phyloP scores from a whole-genome alignment of 768 basidiomycete species.

The Lactifluus subvellereus region DNA sequence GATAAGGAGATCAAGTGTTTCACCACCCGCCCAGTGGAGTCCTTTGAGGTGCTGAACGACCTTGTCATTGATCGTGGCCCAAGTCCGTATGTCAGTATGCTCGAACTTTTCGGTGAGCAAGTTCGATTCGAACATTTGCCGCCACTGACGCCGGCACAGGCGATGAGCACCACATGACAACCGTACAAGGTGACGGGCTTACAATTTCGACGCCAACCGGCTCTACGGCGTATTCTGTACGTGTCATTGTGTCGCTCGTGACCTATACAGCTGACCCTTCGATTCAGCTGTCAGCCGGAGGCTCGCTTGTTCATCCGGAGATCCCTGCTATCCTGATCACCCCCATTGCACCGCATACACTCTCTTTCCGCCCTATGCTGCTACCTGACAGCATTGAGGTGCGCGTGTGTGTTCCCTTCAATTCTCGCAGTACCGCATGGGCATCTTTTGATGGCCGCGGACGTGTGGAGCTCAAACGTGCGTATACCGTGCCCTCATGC shows the following conservation, averaged over 20 bases:
- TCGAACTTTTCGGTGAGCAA: constrained; percentile 90
- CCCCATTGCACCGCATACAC: constrained; percentile 96
- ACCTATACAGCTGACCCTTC: constrained; percentile 18
- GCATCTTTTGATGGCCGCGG: constrained; percentile 98
- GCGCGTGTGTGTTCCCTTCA: constrained; percentile 97
- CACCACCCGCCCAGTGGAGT: constrained; percentile 89
- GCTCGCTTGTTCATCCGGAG: constrained; percentile 95
- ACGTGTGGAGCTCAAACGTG: constrained; percentile 91
- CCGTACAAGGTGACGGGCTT: constrained; percentile 96
- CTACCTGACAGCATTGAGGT: constrained; percentile 98
- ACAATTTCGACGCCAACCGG: constrained; percentile 95
- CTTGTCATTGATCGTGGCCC: constrained; percentile 97
- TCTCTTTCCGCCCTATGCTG: constrained; percentile 98
- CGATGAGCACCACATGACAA: constrained; percentile 98
- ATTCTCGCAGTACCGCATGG: constrained; percentile 97
- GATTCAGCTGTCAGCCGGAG: constrained; percentile 78
- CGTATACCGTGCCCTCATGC: constrained; percentile 28
- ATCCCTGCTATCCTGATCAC: constrained; percentile 95
- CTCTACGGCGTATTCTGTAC: constrained; percentile 94
- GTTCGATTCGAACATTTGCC: constrained; percentile 1
- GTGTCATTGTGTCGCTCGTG: constrained; percentile 28
- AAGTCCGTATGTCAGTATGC: constrained; percentile 91
- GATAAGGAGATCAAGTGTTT: constrained; percentile 99
- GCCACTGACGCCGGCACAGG: constrained; percentile 42
- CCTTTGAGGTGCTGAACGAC: constrained; percentile 95